Base-by-base conservation (phyloP, 805 yeast species). In the Ogataea naganishii region DNA sequence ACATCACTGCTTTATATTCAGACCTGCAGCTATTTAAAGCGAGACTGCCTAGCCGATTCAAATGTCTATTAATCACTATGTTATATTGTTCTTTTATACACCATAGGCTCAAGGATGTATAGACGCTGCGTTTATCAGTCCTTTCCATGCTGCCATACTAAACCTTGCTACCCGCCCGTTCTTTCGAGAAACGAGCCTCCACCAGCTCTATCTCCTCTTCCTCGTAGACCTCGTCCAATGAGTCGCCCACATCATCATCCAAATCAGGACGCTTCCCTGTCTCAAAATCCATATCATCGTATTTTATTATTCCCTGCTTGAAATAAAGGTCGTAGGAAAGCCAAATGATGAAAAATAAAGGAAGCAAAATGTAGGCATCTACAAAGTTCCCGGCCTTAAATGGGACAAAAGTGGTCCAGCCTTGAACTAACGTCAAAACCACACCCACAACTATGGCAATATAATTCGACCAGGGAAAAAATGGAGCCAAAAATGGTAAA, bases 371-470 rank as follows among this genome's bases (percentile, higher is more conserved):
- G 46, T 78, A 78, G 3, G 75, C 70, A 47, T 75, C 84, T 24
- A 69, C 61, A 41, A 69, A 69, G 27, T 41, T 41, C 13, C 74
- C 75, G 4, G 73, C 72, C 18, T 58, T 53, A 39, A 72, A 75
- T 1, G 82, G 83, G 29, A 60, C 60, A 37, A 75, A 67, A 23
- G 64, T 56, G 0, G 76, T 58, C 80, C 81, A 75, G 3, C 81
- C 80, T 47, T 75, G 82, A 13, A 73, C 88, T 31, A 70, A 72
- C 28, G 81, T 86, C 22, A 68, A 64, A 33, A 73, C 79, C 1
- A 69, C 80, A 23, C 94, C 95, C 7, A 64, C 34, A 9, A 37
- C 30, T 26, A 66, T 52, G 5, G 69, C 69, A 42, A 64, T 21
- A 39, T 58, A 64, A 7, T 66, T 47, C 13, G 62, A 64, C 41